Evolutionary conservation across 345 rosid genomes (phyloP), one percentile per base, ranked within the genome.

Genomic region (Dipteronia sinensis): DNA sequence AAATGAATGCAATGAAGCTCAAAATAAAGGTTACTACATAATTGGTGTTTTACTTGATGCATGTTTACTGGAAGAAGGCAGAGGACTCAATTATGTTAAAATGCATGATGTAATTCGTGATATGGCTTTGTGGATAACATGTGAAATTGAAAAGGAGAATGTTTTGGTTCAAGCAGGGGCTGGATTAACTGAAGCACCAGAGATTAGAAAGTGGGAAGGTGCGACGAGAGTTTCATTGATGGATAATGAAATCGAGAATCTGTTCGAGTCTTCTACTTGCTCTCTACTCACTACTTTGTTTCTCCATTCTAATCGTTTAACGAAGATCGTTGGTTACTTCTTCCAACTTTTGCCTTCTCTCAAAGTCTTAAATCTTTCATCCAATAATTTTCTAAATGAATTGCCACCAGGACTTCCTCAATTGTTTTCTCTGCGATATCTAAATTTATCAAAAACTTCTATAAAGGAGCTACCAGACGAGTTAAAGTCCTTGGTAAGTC

Each of bases 351-450:
- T 78, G 80, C 72, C 40, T 11, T 51, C 76, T 59, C 69, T 84
- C 4, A 79, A 23, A 40, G 76, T 85, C 38, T 53, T 85, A 51
- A 81, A 85, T 59, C 59, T 82, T 69, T 82, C 85, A 1, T 19
- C n/a, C 10, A 85, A 79, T 65, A 20, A 25, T 16, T 44, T 10
- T 4, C 40, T 82, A 27, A 69, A n/a, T 0, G 65, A 68, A 29
- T 67, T 85, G 22, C 78, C 83, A 7, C 34, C 25, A 29, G 82
- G 66, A 42, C 76, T 84, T 23, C 44, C 67, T 10, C 6, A 46
- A 6, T 6, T 64, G 4, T 4, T 12, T 31, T 71, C 65, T 2
- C 61, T 84, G 55, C 78, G 68, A 10, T 65, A 81, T 76, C 80
- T 84, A 23, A 76, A 81, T 65, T 62, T 85, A 2, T 82, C 83